Conservation (phyloP, 2,329 filamentous ascomycete species). For the Cadophora gregata region DNA sequence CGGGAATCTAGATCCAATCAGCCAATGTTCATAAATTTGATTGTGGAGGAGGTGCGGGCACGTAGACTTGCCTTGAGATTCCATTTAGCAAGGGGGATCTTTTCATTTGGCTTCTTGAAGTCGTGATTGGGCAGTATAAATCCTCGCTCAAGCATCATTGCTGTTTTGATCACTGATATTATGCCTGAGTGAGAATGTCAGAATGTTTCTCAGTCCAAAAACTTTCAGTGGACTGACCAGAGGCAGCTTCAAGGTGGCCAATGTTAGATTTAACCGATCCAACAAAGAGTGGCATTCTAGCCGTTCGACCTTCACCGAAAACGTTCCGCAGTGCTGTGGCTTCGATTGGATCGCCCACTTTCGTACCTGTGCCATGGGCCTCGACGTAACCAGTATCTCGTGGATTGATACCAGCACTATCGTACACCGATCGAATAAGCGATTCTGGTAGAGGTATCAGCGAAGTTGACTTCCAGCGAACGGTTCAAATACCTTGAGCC, state of each 20-base stretch:
- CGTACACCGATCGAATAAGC: conserved; percentile 37
- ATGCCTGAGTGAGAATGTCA: conserved; percentile 29
- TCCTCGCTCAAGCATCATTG: conserved; percentile 41
- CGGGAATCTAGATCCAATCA: conserved; percentile 39
- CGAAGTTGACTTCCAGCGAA: neutral
- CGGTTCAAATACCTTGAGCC: conserved; percentile 47
- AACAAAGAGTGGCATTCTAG: conserved; percentile 37
- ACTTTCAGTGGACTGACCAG: conserved; percentile 26
- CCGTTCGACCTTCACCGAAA: conserved; percentile 37
- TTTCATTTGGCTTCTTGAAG: conserved; percentile 48
- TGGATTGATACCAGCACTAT: conserved; percentile 29
- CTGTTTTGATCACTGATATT: conserved; percentile 40
- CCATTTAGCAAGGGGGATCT: conserved; percentile 47
- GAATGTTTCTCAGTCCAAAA: neutral
- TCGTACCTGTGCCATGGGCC: conserved; percentile 41
- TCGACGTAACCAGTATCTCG: conserved; percentile 37
- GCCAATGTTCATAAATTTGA: neutral
- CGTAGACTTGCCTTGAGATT: conserved; percentile 44
- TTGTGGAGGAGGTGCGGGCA: neutral
- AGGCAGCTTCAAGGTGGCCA: conserved; percentile 46
- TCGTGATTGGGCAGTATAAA: conserved; percentile 41
- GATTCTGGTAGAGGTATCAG: conserved; percentile 32
- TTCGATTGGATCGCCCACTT: conserved; percentile 41
- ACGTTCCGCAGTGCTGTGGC: conserved; percentile 37
- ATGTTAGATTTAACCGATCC: conserved; percentile 44